phyloP scores from a whole-genome alignment of 2,329 filamentous ascomycete species.

The Epichloe coenophiala region DNA sequence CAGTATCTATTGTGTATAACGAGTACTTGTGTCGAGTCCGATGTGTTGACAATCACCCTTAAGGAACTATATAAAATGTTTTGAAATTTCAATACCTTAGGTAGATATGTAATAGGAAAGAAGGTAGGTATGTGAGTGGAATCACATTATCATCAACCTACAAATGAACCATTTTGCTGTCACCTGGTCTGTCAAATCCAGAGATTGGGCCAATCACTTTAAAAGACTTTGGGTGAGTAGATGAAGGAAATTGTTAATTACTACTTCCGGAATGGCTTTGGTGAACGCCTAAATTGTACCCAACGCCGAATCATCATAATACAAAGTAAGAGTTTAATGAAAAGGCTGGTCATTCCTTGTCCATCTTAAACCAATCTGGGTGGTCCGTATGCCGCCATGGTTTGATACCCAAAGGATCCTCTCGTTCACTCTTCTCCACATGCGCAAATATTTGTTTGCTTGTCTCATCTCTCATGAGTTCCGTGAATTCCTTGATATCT shows the following conservation, averaged over 20 bases:
- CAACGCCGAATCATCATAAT: not conserved
- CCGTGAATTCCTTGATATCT: slow-evolving; percentile 38
- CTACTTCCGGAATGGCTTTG: not conserved
- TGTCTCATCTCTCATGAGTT: slow-evolving; percentile 32
- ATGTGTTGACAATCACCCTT: no score
- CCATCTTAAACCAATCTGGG: slow-evolving; percentile 40
- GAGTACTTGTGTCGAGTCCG: no score
- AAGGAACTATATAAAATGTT: no score
- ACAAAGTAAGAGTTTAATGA: not conserved
- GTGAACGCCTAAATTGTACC: not conserved
- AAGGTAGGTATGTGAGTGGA: no score
- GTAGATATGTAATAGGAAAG: no score
- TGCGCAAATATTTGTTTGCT: slow-evolving; percentile 37
- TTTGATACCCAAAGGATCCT: slow-evolving; percentile 42
- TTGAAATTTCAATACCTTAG: no score
- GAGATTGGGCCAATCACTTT: not conserved
- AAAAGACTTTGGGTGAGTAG: not conserved
- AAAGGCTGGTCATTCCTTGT: slow-evolving; percentile 11
- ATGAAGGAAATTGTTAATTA: not conserved
- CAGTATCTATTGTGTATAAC: no score
- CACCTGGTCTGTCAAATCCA: not conserved
- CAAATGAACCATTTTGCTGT: no score
- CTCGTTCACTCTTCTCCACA: slow-evolving; percentile 37
- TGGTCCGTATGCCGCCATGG: slow-evolving; percentile 46
- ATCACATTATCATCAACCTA: no score